Base-by-base conservation (phyloP, 2,329 filamentous ascomycete species). In the Biscogniauxia sp. region DNA sequence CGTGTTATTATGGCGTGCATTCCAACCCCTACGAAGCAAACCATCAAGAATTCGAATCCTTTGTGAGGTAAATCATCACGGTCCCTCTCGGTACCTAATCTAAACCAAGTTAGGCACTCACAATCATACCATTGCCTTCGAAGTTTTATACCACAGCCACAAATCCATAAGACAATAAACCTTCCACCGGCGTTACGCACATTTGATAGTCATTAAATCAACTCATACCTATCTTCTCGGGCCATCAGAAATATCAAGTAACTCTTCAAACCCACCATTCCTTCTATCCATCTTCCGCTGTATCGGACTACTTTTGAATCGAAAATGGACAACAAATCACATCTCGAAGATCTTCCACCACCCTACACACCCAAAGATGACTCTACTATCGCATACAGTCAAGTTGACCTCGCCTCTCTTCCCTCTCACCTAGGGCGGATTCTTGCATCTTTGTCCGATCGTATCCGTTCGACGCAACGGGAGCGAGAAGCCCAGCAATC, bases 381-480 rank as follows among this genome's bases (percentile, higher is more conserved):
- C n/a, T 53, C 54, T 37, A 11, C 50, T 41, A 20, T 37, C 19
- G 20, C 57, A 25, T 51, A 57, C 28, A 37, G 68, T 19, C 55
- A 53, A 23, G 17, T 55, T 11, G 58, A 61, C 5, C 51, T 66
- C 19, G 53, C 55, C 15, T 68, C 68, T 5, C 45, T 64, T 2
- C 69, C 70, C 9, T 68, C 69, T 15, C 61, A 72, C 55, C 60
- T 75, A 7, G 64, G 71, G 49, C 23, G 65, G 1, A 76, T 79
- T 62, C 68, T 82, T 5, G 59, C 70, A 0, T 70, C 59, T 0
- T 73, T 82, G 0, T 74, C 79, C 0, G 60, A 63, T 2, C 75
- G 73, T 45, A 78, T 82, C 20, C 71, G 72, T 3, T 68, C 69
- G 5, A 73, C 70, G 1, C 74, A 76, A 41, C 65, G 73, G 28